Evolutionary conservation across 768 basidiomycete genomes (phyloP).

Genomic region (Boletus coccyginus): DNA sequence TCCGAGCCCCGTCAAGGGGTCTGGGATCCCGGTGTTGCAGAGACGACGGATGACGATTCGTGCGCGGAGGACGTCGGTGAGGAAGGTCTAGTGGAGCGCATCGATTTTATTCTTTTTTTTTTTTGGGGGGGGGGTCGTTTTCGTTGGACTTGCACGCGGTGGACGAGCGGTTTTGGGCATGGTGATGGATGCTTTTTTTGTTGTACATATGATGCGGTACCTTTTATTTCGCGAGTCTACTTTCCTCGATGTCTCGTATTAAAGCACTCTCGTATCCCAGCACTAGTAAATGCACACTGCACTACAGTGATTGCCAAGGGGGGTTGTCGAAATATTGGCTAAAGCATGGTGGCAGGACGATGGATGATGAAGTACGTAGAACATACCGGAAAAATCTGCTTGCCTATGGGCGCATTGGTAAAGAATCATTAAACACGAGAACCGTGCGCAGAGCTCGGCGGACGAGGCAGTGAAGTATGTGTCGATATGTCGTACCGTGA

Average conservation of each 20-base stretch:
- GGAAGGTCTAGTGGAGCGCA: constrained; percentile 9
- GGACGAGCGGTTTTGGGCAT: neutral
- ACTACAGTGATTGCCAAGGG: no score
- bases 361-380: no score
- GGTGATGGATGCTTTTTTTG: neutral
- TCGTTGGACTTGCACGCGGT: neutral
- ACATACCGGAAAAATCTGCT: no score
- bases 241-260: neutral
- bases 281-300: neutral
- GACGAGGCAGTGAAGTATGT: no score
- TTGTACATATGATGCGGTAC: neutral
- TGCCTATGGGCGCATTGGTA: no score
- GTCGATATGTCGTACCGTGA: no score
- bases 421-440: no score
- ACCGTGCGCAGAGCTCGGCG: no score
- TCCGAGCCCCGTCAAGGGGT: constrained; percentile 23
- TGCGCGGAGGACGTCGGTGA: constrained; percentile 19
- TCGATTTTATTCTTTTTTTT: neutral
- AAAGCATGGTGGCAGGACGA: no score
- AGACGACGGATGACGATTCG: constrained; percentile 26
- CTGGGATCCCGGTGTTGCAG: constrained; percentile 29
- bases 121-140: neutral
- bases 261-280: neutral
- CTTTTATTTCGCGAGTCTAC: neutral
- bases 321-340: no score